A percentile compares a stretch with the other conserved stretches of the same genome.
These are phyloP conservation scores for Beta corolliflora DNA, from an alignment of 179 eudicot species.

Conservation along the genomic window DNA sequence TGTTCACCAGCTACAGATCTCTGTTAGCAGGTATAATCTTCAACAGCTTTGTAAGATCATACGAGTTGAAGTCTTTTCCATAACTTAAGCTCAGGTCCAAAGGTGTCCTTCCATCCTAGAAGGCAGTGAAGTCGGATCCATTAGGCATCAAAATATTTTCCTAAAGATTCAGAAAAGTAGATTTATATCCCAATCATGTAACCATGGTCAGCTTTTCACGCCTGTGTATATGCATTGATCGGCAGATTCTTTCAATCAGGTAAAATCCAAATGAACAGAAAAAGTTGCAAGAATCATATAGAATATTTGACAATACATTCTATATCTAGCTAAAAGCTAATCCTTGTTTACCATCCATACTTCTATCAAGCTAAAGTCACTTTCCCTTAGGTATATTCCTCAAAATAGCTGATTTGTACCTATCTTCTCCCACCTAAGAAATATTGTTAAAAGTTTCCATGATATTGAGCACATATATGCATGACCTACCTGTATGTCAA, in stretches of 20 bases:
- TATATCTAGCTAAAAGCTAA: background rate
- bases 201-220: background rate
- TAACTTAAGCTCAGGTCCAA: slow-evolving; percentile 81
- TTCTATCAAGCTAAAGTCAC: background rate
- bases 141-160: background rate
- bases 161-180: background rate
- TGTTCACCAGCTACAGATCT: slow-evolving; percentile 32
- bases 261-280: background rate
- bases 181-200: background rate
- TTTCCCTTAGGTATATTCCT: background rate
- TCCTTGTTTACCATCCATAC: background rate
- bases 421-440: background rate
- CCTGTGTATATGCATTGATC: background rate
- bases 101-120: slow-evolving; percentile 82
- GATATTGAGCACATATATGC: background rate
- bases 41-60: slow-evolving; percentile 80
- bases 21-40: slow-evolving; percentile 61
- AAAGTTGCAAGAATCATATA: background rate
- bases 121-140: slow-evolving; percentile 6
- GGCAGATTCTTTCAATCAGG: background rate
- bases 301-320: background rate
- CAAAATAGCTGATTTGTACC: background rate
- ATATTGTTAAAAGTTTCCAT: background rate
- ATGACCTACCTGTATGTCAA: background rate
- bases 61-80: slow-evolving; percentile 91